Base-by-base conservation (phyloP, 2,329 filamentous ascomycete genomes). In the Pezicula carpinea region DNA sequence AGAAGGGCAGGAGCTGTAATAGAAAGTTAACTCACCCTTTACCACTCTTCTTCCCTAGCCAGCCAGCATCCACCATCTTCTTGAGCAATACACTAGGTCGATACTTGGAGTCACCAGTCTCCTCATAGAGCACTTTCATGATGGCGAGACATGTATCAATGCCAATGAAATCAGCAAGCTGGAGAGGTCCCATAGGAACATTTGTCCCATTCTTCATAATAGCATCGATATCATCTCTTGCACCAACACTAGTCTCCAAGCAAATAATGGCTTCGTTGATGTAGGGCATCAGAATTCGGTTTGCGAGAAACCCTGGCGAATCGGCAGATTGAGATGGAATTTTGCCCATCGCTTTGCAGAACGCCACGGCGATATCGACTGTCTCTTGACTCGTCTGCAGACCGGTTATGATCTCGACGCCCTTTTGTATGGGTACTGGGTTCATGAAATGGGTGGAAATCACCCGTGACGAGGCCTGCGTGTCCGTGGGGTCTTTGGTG, bases 161-260 rank as follows among this genome's bases (percentile, higher is more conserved):
- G 6, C 93, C 93, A 61, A 99, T 97, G 62, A 99, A 99, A 68
- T 99, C 93, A 2, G 93, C 93, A 59, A 99, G 71, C 61, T 90
- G 85, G 55, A 99, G 74, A 8, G 93, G 93, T 0, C 93, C 93
- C 93, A 99, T 99, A 19, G 93, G 93, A 34, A 99, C 93, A 64
- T 96, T 96, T 18, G 93, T 99, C 39, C 93, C 93, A 59, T 96
- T 96, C 79, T 96, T 97, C 93, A 99, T 99, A 60, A 99, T 99
- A 55, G 79, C 84, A 64, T 99, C 93, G 56, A 99, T 99, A 54
- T 92, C 87, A 62, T 97, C 91, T 58, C 87, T 85, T 54, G 81
- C 79, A 15, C 93, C 93, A 0, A 99, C 83, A 3, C 89, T 88
- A 0, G 93, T 96, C 71, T 99, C 93, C 13, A 99, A 75, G 68